These are phyloP conservation scores for Dryadomyces quercivorus DNA, from an alignment of 2,329 filamentous ascomycete species.

Conservation along the genomic window DNA sequence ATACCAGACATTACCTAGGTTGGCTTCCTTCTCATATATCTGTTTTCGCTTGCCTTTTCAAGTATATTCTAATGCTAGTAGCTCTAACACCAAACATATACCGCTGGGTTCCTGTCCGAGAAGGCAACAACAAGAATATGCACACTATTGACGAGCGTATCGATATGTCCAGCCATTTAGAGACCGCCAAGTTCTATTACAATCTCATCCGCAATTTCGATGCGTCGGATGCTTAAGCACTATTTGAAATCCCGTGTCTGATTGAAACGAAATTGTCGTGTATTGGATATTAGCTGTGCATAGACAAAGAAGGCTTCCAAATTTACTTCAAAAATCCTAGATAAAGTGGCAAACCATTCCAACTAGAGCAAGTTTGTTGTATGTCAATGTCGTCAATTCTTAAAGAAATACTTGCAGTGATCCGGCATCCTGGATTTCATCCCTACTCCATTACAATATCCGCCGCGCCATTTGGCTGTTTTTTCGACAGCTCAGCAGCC, in stretches of 20 bases:
- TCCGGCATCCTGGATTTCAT: neutral
- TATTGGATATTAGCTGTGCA: neutral
- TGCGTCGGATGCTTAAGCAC: conserved; percentile 6
- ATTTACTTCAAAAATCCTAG: too few species aligned
- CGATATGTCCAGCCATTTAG: conserved; percentile 22
- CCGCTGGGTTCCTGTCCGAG: conserved; percentile 29
- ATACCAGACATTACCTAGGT: conserved; percentile 29
- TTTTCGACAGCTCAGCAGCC: too few species aligned
- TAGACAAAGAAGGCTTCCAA: too few species aligned
- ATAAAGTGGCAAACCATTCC: too few species aligned
- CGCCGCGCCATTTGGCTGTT: neutral
- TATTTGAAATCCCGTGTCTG: too few species aligned
- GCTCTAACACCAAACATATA: conserved; percentile 33
- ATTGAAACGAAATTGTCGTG: neutral
- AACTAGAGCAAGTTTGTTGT: too few species aligned
- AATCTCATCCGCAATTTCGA: conserved; percentile 30
- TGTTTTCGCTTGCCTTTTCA: neutral
- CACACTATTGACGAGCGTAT: conserved; percentile 29
- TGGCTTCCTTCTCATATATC: neutral
- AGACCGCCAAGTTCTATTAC: conserved; percentile 24
- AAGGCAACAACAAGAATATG: conserved; percentile 19
- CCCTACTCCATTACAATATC: neutral
- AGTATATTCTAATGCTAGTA: neutral
- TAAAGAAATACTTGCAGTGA: too few species aligned
- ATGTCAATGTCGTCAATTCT: too few species aligned